Conservation (phyloP, 2,329 filamentous ascomycete species). For the Fusarium continuum region DNA sequence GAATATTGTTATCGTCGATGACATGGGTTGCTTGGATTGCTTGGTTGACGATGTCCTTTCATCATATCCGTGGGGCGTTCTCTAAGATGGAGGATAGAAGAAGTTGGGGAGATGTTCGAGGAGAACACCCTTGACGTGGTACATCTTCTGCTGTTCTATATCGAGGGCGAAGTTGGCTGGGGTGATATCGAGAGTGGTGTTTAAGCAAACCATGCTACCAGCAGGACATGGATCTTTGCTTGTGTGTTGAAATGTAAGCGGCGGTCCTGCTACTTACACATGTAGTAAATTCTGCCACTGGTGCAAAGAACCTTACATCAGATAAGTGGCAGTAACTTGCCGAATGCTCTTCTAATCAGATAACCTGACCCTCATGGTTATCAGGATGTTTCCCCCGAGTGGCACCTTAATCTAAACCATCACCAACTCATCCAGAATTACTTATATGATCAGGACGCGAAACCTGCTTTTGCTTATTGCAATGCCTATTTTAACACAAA, state of each 20-base stretch:
- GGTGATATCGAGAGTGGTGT: constrained; percentile 5
- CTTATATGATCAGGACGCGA: neutral
- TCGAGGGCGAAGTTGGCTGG: neutral
- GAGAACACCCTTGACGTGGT: constrained; percentile 29
- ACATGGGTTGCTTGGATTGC: constrained; percentile 28
- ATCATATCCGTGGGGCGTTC: constrained; percentile 7
- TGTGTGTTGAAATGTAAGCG: no score
- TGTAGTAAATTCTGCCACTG: no score
- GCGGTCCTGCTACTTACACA: no score
- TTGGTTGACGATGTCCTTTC: constrained; percentile 36
- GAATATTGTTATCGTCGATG: constrained; percentile 37
- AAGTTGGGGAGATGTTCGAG: constrained; percentile 34
- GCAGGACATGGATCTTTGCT: neutral
- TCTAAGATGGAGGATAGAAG: constrained; percentile 13
- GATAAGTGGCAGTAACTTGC: no score
- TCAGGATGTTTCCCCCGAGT: no score
- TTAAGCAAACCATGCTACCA: neutral
- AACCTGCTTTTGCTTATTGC: neutral
- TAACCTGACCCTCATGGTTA: no score
- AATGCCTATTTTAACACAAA: neutral
- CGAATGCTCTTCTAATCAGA: no score
- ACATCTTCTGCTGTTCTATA: constrained; percentile 3
- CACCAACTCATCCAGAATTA: no score
- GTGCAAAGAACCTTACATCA: no score
- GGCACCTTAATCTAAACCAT: no score